A percentile compares a stretch with the other conserved stretches of the same genome.
phyloP scores from a whole-genome alignment of 331 rosid genomes.

The Acacia concinna region DNA sequence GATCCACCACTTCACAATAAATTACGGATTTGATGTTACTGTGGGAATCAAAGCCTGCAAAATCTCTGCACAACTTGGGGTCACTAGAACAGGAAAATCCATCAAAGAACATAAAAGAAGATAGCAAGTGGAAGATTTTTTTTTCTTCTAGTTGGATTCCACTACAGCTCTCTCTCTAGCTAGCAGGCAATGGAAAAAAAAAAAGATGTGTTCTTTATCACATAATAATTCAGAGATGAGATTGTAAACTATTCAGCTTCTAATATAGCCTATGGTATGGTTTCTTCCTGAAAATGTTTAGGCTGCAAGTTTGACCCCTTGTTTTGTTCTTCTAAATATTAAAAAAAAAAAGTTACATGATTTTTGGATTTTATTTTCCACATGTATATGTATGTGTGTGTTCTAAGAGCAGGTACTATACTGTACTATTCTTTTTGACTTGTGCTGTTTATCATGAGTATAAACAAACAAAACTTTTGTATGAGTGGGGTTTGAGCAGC shows the following conservation, averaged over 20 bases:
- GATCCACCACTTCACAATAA: slow-evolving; percentile 34
- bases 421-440: slow-evolving; percentile 19
- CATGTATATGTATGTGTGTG: neutral
- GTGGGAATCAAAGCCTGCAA: slow-evolving; percentile 36
- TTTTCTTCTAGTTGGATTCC: slow-evolving; percentile 22
- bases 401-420: slow-evolving; percentile 24
- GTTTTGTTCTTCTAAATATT: neutral
- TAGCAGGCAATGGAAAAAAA: slow-evolving; percentile 12
- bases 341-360: slow-evolving; percentile 1
- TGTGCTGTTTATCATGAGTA: slow-evolving; percentile 36
- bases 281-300: slow-evolving; percentile 9
- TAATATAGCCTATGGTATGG: slow-evolving; percentile 6
- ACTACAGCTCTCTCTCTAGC: slow-evolving; percentile 24
- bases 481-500: slow-evolving; percentile 49
- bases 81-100: slow-evolving; percentile 15
- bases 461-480: slow-evolving; percentile 41
- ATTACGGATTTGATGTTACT: slow-evolving; percentile 25
- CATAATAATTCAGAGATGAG: slow-evolving; percentile 22
- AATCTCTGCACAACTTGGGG: slow-evolving; percentile 29
- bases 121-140: neutral
- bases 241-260: slow-evolving; percentile 2
- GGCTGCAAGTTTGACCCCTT: neutral
- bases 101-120: slow-evolving; percentile 19
- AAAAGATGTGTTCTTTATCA: slow-evolving; percentile 10
- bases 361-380: slow-evolving; percentile 16